A percentile compares a stretch with the other conserved stretches of the same genome.
Evolutionary conservation across 257 asterid genomes (phyloP).

Genomic region (Petunia axillaris): DNA sequence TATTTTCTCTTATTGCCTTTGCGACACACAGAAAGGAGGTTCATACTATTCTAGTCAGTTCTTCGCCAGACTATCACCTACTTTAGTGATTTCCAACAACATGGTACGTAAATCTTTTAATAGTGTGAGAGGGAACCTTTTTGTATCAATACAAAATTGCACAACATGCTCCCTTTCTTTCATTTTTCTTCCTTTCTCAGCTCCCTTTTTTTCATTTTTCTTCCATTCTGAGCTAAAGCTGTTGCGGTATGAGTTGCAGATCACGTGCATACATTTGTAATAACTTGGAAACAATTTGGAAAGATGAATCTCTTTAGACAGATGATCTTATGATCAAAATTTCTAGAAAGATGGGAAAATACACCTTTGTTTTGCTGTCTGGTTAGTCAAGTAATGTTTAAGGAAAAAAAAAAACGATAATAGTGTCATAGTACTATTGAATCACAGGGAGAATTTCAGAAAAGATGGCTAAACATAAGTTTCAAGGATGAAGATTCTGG

Average conservation of each 20-base stretch:
- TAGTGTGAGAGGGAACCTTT: constrained; percentile 7
- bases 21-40: constrained; percentile 52
- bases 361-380: neutral
- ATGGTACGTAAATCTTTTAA: constrained; percentile 56
- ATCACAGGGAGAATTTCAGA: neutral
- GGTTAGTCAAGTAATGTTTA: constrained; percentile 8
- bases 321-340: neutral
- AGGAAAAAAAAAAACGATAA: neutral
- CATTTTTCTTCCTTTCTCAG: neutral
- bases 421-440: constrained; percentile 13
- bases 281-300: constrained; percentile 18
- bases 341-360: neutral
- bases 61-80: constrained; percentile 72
- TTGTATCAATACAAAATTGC: constrained; percentile 4
- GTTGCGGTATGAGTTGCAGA: constrained; percentile 3
- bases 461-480: neutral
- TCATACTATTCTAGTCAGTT: constrained; percentile 64
- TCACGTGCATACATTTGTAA: neutral
- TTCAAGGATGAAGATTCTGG: constrained; percentile 6
- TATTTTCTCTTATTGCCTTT: constrained; percentile 26
- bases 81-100: constrained; percentile 66
- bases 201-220: neutral
- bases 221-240: neutral
- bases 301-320: neutral
- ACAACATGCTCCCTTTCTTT: neutral